Evolutionary conservation across 495 filamentous ascomycete species (phyloP), one percentile per base, ranked within the genome.

Genomic region (Stereocaulon alpinum): DNA sequence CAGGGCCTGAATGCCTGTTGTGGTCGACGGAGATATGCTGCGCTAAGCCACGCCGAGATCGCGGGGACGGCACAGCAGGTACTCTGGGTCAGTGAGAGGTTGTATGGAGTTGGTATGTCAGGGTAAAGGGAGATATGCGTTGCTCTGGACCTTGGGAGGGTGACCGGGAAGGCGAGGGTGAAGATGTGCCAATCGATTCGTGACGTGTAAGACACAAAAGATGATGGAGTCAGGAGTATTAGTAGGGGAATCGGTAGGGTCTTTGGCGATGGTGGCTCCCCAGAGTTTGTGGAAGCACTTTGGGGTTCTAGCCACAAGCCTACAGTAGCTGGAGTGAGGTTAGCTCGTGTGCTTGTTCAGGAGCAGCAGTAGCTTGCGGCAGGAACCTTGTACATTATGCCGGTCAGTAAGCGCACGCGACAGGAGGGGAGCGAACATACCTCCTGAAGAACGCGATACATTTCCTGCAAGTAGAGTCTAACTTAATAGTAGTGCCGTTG

Each of bases 361-460:
- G 7, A 45, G 17, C 6, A 45, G 43, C 17, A 41, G 42, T 41
- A 40, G 43, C 49, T 40, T 53, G 57, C 57, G 57, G 57, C 37
- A 32, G 53, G 48, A 59, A 59, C 57, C 57, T 54, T 43, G 47
- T 59, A 59, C 40, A 59, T 44, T 59, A 59, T 59, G 57, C 41
- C 51, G 6, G 48, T 14, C 3, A 5, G 18, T 37, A 59, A 53
- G 57, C 57, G 57, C 57, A 59, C 48, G 57, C 57, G 57, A 59
- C 57, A 40, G n/a, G 27, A 49, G 24, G 11, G 56, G 56, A 41
- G 15, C 34, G 29, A 18, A 24, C 48, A 29, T 48, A 9, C 48
- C 43, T 58, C 45, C 22, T 49, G 45, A 12, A 50, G 27, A 12
- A n/a, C 7, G 15, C 40, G 56, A 48, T 58, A 58, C 56, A 30